phyloP scores from a whole-genome alignment of 192 early-diverging fungal species.

The Martensiomyces pterosporus region DNA sequence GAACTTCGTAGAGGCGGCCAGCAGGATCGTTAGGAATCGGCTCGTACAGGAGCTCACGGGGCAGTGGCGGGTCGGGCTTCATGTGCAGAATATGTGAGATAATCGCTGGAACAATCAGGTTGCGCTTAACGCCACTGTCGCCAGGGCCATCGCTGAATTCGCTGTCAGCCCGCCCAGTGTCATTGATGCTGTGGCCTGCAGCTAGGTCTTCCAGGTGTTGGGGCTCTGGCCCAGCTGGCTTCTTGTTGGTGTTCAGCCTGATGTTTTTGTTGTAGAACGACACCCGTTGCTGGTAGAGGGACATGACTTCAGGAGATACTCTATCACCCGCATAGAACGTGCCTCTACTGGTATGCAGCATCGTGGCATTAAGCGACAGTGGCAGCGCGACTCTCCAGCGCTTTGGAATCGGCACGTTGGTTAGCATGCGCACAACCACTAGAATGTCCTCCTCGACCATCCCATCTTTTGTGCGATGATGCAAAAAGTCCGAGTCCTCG shows the following conservation, averaged over 20 bases:
- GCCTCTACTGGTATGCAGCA: conserved; percentile 44
- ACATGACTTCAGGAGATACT: conserved; percentile 41
- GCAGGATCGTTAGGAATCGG: conserved; percentile 42
- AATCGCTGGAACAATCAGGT: conserved; percentile 31
- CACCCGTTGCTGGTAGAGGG: conserved; percentile 32
- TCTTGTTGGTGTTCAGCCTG: conserved; percentile 22
- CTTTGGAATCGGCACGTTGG: conserved; percentile 37
- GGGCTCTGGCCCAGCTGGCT: conserved; percentile 16
- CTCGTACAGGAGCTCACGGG: conserved; percentile 41
- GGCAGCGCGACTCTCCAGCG: conserved; percentile 42
- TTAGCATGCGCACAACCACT: conserved; percentile 30
- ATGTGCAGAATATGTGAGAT: conserved; percentile 36
- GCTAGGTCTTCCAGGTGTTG: conserved; percentile 36
- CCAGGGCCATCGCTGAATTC: conserved; percentile 30
- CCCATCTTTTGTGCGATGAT: conserved; percentile 41
- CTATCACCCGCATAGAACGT: conserved; percentile 33
- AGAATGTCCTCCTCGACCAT: conserved; percentile 38
- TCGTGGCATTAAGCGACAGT: conserved; percentile 24
- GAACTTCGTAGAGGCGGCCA: conserved; percentile 39
- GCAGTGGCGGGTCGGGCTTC: conserved; percentile 21
- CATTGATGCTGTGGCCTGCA: conserved; percentile 37
- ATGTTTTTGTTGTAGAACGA: conserved; percentile 46
- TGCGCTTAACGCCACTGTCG: conserved; percentile 30
- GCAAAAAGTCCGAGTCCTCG: conserved; percentile 34
- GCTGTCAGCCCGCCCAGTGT: conserved; percentile 4